phyloP scores from a whole-genome alignment of 805 yeast species.

The Saccharomycopsis fermentans region DNA sequence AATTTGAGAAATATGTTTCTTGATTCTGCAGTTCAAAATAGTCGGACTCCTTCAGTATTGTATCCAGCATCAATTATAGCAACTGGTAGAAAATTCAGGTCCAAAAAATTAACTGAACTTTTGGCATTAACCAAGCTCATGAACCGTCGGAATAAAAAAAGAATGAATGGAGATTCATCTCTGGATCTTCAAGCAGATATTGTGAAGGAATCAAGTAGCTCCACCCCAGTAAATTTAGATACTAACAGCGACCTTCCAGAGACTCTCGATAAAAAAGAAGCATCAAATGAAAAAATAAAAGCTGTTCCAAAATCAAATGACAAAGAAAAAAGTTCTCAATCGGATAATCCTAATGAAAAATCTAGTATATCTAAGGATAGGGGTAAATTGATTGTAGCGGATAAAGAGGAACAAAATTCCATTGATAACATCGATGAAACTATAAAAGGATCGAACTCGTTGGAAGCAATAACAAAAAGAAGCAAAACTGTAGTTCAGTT shows the following conservation, averaged over 20 bases:
- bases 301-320: background rate
- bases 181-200: background rate
- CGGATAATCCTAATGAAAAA: background rate
- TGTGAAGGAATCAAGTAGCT: background rate
- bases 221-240: background rate
- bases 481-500: background rate
- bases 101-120: constrained; percentile 4
- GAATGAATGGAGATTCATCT: background rate
- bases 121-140: constrained; percentile 1
- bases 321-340: background rate
- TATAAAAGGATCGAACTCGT: no score
- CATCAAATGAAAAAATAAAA: background rate
- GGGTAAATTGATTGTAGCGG: background rate
- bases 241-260: background rate
- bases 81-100: background rate
- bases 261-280: background rate
- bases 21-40: background rate
- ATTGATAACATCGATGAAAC: background rate
- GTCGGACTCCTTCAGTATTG: constrained; percentile 5
- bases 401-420: background rate
- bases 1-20: constrained; percentile 18
- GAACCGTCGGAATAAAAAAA: background rate
- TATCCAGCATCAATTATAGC: background rate
- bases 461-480: background rate
- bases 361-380: background rate